Base-by-base conservation (phyloP, 2,329 filamentous ascomycete genomes). In the Tolypocladium capitatum region DNA sequence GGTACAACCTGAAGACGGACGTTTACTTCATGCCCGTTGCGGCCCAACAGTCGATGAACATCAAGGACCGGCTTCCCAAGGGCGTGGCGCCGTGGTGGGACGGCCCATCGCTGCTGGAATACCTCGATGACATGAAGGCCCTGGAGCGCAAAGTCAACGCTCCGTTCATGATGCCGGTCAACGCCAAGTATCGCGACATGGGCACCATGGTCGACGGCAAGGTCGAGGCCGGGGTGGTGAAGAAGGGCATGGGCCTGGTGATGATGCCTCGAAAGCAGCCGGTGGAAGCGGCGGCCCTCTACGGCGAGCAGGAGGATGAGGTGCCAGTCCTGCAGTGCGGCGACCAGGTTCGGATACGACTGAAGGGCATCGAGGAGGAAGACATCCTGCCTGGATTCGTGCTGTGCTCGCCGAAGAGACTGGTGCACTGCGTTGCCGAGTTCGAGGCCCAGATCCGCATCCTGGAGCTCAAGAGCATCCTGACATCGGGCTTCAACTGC, bases 81-180 rank as follows among this genome's bases (percentile, higher is more conserved):
- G 83, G 81, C 2, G 55, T 87, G 4, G 82, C 80, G 36, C 78
- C 86, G 9, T 98, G 89, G 87, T 94, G 88, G 63, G 75, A 86
- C 36, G 89, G 90, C 0, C 91, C 91, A 10, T 92, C 90, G 20
- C 78, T 98, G 43, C 81, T 98, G 20, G 91, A 97, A 67, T 96
- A 90, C 67, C 80, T 98, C n/a, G 91, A 96, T 64, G 74, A 79
- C 62, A 96, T 97, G 87, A 81, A 84, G 60, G 81, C 91, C 13
- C 78, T 96, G 35, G 91, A 98, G 66, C 87, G 92, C 58, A 98
- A 97, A 74, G 70, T 96, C 58, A 95, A 95, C 58, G 92, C 92
- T 2, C 91, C 92, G 10, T 97, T 98, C 76, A 97, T 98, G 92
- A 96, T 98, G 90, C 86, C 92, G 9, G 77, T 98, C 54, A 86